Base-by-base conservation (phyloP, 805 yeast species). In the Starmerella floris region DNA sequence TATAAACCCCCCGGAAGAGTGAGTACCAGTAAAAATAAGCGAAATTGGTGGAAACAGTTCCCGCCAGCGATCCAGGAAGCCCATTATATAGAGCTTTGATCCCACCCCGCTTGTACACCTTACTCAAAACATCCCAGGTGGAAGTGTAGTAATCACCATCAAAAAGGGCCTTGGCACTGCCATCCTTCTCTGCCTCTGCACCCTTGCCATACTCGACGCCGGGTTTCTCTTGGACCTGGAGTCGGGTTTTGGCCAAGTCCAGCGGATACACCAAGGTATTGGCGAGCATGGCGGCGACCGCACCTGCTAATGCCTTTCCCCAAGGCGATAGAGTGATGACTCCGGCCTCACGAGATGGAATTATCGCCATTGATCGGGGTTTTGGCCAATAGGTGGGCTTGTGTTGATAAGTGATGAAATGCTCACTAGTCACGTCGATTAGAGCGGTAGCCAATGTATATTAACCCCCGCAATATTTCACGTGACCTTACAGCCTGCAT, bases 21-120 rank as follows among this genome's bases (percentile, higher is more conserved):
- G 85, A 77, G 61, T 83, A 83, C 91, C 93, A 83, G 61, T 82
- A 83, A 60, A 83, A 83, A 60, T 83, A 83, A 25, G 83, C 77
- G 57, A 83, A 83, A 52, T 78, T 79, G 56, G 81, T 83, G 8
- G 80, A 74, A 2, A 87, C 85, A 10, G 77, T 73, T 2, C 85
- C 84, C 17, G 77, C 54, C 33, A 82, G 62, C 1, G 82, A 72
- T 1, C 85, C 76, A 2, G 73, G 62, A 37, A 83, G 60, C 1
- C 94, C 94, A 49, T 72, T 74, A 62, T 83, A 83, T 60, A 81
- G 69, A 5, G 88, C 91, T 16, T 62, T 49, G 10, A 79, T 38
- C 1, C 94, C 94, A 51, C 75, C 70, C 49, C 62, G 62, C 40
- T 48, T 48, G 56, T 74, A 71, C 4, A 83, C 74, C 57, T 76